Percentiles rank a stretch among this genome's conserved stretches.
Evolutionary conservation across 2,329 filamentous ascomycete genomes (phyloP).

Genomic region (Microsporum canis): DNA sequence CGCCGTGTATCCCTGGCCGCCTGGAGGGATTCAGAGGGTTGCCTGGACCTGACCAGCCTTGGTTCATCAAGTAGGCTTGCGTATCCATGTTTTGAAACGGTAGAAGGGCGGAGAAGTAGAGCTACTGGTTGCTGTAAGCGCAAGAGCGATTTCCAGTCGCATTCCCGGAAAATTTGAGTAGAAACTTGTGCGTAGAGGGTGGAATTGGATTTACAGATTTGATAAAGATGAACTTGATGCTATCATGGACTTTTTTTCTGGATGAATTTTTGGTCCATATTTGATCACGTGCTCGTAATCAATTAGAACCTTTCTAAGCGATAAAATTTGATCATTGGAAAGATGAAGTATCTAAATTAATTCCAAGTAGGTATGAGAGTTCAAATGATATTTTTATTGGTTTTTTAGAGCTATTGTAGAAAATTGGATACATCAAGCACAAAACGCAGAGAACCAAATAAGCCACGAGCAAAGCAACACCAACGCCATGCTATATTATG

Average conservation of each 20-base stretch:
- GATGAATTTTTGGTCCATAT: too few relatives aligned
- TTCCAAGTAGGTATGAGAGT: not conserved
- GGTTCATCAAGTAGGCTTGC: conserved; percentile 65
- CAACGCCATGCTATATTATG: conserved; percentile 19
- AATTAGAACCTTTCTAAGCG: not conserved
- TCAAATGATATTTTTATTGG: not conserved
- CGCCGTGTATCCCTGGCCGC: conserved; percentile 43
- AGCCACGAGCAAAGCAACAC: conserved; percentile 10
- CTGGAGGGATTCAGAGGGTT: conserved; percentile 67
- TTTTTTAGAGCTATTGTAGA: not conserved
- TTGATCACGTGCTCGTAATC: not conserved
- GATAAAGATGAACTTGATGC: not conserved
- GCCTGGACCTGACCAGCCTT: conserved; percentile 83
- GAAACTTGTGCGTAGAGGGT: not conserved
- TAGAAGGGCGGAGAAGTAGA: not conserved
- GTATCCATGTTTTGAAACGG: conserved; percentile 56
- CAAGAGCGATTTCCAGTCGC: not conserved
- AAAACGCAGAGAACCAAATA: conserved; percentile 1
- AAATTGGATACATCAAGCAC: not conserved
- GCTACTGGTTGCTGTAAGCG: not conserved
- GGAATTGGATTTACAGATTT: not conserved
- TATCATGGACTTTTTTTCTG: not conserved
- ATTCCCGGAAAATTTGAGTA: not conserved
- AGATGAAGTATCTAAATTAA: too few relatives aligned
- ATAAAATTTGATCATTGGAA: too few relatives aligned